Evolutionary conservation across 495 filamentous ascomycete genomes (phyloP), one percentile per base, ranked within the genome.

Genomic region (Geoglossum glabrum): DNA sequence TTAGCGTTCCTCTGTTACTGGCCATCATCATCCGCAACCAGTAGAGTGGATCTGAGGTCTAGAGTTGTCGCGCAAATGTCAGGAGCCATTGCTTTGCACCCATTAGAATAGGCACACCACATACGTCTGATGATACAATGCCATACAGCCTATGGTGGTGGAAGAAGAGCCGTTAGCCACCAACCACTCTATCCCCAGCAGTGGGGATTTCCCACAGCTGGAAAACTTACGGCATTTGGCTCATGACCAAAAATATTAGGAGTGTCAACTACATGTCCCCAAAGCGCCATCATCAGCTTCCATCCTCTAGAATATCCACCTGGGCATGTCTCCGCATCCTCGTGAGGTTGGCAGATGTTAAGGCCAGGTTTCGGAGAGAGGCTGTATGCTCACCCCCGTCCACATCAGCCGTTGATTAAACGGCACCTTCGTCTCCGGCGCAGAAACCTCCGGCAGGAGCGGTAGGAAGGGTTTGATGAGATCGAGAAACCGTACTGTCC

Each of bases 351-450:
- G 23, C 49, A 30, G 28, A 11, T 3, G 11, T 8, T 15, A 52
- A 52, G 23, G 54, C 47, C 61, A 56, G 23, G 17, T 19, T 57
- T 34, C 47, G 31, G 56, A 46, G 11, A 21, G 21, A 56, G 54
- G 40, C 17, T 34, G 15, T 17, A 25, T 33, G 46, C 59, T 56
- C 74, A 83, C 76, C 69, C 89, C 90, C 36, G 93, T 99, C 93
- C 93, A 99, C 89, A 97, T 94, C 79, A 97, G 74, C 76, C 93
- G 90, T 74, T 97, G 90, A 76, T 93, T 90, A 81, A 97, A 99
- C 62, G 90, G 87, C 54, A 90, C 84, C 76, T 95, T 95, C 64
- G 84, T 83, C 76, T 99, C 92, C 60, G 92, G 93, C 64, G 93
- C 83, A 74, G 89, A 83, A 71, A 99, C 92, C 83, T 99, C 92